Conservation (phyloP, 805 yeast genomes). For the Saccharomycopsis schoenii region DNA sequence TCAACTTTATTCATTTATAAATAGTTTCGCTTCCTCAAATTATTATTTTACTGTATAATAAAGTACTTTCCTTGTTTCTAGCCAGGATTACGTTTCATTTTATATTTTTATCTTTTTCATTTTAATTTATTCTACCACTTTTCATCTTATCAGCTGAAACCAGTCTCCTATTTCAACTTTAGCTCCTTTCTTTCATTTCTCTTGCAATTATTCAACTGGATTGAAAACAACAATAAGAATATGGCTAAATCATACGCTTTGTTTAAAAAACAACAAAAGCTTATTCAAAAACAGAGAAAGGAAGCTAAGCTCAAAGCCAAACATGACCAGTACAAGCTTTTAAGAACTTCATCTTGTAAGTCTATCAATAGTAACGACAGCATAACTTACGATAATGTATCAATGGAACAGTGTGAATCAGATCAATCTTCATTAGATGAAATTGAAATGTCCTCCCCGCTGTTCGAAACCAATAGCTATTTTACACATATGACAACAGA, state of each 20-base stretch:
- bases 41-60: not conserved
- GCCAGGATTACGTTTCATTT: not conserved
- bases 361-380: not conserved
- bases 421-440: not conserved
- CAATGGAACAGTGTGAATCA: not conserved
- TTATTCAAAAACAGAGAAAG: not conserved
- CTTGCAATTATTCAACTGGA: not conserved
- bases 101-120: not conserved
- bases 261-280: not conserved
- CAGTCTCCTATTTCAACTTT: not conserved
- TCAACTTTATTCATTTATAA: not conserved
- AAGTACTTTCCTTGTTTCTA: not conserved
- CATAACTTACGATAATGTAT: not conserved
- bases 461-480: not conserved
- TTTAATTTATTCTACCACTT: too few species aligned
- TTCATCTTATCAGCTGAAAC: not conserved
- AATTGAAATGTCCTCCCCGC: not conserved
- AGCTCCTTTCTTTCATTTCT: not conserved
- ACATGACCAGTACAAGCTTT: not conserved
- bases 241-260: not conserved
- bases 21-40: not conserved
- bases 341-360: not conserved
- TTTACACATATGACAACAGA: not conserved
- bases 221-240: not conserved
- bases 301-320: not conserved